Evolutionary conservation across 2,329 filamentous ascomycete genomes (phyloP).

Genomic region (Curvularia spicifera): DNA sequence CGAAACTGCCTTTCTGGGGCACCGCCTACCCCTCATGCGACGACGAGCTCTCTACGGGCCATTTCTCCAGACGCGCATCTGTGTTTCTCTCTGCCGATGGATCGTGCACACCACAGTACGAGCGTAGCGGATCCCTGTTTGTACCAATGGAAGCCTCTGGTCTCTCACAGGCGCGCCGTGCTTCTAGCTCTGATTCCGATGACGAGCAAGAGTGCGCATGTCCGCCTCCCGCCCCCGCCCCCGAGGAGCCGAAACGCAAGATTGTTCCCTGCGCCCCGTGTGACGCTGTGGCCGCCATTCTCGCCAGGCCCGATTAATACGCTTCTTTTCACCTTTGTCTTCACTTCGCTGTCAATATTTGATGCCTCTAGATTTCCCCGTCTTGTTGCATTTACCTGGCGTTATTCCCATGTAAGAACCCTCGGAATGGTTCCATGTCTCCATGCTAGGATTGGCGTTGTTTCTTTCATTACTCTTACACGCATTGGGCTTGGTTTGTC

Average conservation of each 20-base stretch:
- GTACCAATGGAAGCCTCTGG: conserved; percentile 17
- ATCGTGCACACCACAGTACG: conserved; percentile 23
- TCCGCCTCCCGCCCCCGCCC: conserved; percentile 18
- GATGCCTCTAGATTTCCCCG: conserved; percentile 24
- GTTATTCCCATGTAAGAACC: conserved; percentile 35
- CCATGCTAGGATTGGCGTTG: conserved; percentile 9
- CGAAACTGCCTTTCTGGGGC: conserved; percentile 31
- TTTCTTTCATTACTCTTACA: conserved; percentile 5
- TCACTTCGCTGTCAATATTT: conserved; percentile 34
- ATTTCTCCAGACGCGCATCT: conserved; percentile 24
- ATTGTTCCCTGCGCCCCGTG: conserved; percentile 30
- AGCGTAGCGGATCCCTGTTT: conserved; percentile 26
- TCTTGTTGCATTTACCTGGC: conserved; percentile 26
- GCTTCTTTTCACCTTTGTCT: conserved; percentile 4
- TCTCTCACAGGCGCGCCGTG: conserved; percentile 21
- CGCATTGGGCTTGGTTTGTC: conserved; percentile 8
- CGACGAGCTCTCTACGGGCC: conserved; percentile 14
- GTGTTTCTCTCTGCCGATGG: conserved; percentile 15
- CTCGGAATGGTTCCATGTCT: conserved; percentile 31
- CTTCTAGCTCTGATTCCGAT: conserved; percentile 24
- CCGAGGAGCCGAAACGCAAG: conserved; percentile 26
- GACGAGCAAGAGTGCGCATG: conserved; percentile 22
- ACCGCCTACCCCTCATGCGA: conserved; percentile 24
- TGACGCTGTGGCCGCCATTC: conserved; percentile 36
- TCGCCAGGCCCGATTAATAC: conserved; percentile 29